These are phyloP conservation scores for Leptosphaerulina australis DNA, from an alignment of 2,329 filamentous ascomycete genomes.

Conservation along the genomic window DNA sequence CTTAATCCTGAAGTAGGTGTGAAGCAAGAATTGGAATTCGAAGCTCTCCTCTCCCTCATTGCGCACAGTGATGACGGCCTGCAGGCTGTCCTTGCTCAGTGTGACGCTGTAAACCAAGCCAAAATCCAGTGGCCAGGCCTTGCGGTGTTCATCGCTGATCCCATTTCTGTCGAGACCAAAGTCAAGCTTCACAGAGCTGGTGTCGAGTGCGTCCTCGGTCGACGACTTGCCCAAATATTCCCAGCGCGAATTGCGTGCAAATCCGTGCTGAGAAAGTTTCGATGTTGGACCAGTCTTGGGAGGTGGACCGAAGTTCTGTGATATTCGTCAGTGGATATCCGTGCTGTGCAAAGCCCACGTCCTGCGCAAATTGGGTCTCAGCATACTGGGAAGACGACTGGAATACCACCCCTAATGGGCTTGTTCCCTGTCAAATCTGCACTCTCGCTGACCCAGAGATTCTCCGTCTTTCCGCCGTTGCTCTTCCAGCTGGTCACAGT, in stretches of 20 bases:
- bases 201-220: slow-evolving; percentile 61
- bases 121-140: slow-evolving; percentile 85
- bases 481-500: slow-evolving; percentile 95
- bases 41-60: slow-evolving; percentile 84
- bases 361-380: background rate
- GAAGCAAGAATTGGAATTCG: slow-evolving; percentile 89
- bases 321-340: slow-evolving; percentile 15
- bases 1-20: slow-evolving; percentile 84
- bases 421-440: slow-evolving; percentile 85
- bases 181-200: slow-evolving; percentile 82
- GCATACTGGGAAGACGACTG: slow-evolving; percentile 87
- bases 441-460: slow-evolving; percentile 82
- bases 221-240: slow-evolving; percentile 90
- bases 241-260: slow-evolving; percentile 88
- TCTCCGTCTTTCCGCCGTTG: slow-evolving; percentile 72
- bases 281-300: slow-evolving; percentile 78
- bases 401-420: slow-evolving; percentile 88
- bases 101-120: slow-evolving; percentile 93
- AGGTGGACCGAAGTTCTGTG: slow-evolving; percentile 78
- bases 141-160: slow-evolving; percentile 70
- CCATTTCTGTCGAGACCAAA: slow-evolving; percentile 83
- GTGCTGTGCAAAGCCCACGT: background rate
- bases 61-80: slow-evolving; percentile 82
- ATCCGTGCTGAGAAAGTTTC: slow-evolving; percentile 88
- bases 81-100: slow-evolving; percentile 73